A percentile compares a stretch with the other conserved stretches of the same genome.
phyloP scores from a whole-genome alignment of 2,329 filamentous ascomycete species.

The Chaetomiaceae sp. region DNA sequence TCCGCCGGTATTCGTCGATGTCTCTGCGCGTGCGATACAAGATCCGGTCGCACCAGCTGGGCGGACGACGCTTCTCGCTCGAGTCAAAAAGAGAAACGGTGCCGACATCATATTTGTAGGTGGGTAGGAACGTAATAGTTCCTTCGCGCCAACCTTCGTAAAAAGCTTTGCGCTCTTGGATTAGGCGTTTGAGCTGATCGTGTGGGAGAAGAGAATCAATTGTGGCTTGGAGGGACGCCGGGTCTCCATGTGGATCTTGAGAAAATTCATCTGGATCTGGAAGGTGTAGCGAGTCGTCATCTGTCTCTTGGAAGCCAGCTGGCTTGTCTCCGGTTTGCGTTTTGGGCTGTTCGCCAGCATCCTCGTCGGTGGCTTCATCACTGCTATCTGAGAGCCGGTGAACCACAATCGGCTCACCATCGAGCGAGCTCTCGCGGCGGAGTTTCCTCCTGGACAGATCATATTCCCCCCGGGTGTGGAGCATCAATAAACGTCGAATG shows the following conservation, averaged over 20 bases:
- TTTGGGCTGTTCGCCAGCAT: constrained; percentile 27
- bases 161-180: constrained; percentile 73
- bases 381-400: constrained; percentile 40
- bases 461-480: constrained; percentile 79
- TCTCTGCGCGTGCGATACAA: constrained; percentile 75
- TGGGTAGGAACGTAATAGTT: constrained; percentile 80
- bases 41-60: constrained; percentile 96
- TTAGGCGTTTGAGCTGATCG: constrained; percentile 76
- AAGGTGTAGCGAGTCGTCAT: constrained; percentile 41
- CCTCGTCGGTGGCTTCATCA: constrained; percentile 41
- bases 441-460: constrained; percentile 45
- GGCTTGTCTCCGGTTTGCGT: constrained; percentile 18
- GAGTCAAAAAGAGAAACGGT: constrained; percentile 89
- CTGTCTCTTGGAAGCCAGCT: constrained; percentile 29
- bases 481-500: constrained; percentile 74
- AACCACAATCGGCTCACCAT: constrained; percentile 50
- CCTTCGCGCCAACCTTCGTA: constrained; percentile 92
- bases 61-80: constrained; percentile 86
- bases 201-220: constrained; percentile 82
- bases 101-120: constrained; percentile 98
- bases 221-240: constrained; percentile 82
- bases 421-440: constrained; percentile 35
- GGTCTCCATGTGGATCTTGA: constrained; percentile 68
- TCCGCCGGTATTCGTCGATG: constrained; percentile 60
- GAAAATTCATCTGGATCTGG: constrained; percentile 63